phyloP scores from a whole-genome alignment of 768 basidiomycete genomes.

The Saitozyma sp. region DNA sequence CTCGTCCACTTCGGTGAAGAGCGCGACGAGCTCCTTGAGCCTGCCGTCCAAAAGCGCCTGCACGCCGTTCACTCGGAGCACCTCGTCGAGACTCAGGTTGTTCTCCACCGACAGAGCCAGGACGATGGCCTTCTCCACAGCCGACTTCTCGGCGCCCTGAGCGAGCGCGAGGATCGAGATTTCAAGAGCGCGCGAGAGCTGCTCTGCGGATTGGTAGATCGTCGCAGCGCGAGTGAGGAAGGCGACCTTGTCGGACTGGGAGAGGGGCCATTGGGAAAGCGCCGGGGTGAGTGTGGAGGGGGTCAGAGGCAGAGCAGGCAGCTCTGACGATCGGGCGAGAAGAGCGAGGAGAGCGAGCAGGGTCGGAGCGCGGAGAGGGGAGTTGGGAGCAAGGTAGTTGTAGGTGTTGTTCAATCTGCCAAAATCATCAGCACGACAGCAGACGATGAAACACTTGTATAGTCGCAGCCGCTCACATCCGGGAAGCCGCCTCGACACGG shows the following conservation, averaged over 20 bases:
- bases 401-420: slow-evolving; percentile 50
- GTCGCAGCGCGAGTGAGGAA: slow-evolving; percentile 41
- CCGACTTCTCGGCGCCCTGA: slow-evolving; percentile 14
- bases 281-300: slow-evolving; percentile 23
- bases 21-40: slow-evolving; percentile 33
- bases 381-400: slow-evolving; percentile 46
- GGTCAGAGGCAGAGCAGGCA: slow-evolving; percentile 38
- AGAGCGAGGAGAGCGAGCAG: slow-evolving; percentile 44
- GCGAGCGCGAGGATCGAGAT: slow-evolving; percentile 33
- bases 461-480: slow-evolving; percentile 40
- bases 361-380: slow-evolving; percentile 41
- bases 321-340: slow-evolving; percentile 38
- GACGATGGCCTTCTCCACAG: slow-evolving; percentile 38
- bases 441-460: background rate
- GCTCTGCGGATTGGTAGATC: slow-evolving; percentile 33
- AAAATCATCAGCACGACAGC: background rate
- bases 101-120: slow-evolving; percentile 30
- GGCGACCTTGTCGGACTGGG: slow-evolving; percentile 34
- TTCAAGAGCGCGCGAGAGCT: slow-evolving; percentile 34
- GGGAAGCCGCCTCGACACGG: slow-evolving; percentile 39
- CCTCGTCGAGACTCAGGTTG: slow-evolving; percentile 38
- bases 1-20: slow-evolving; percentile 42
- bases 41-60: slow-evolving; percentile 26
- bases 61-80: slow-evolving; percentile 33
- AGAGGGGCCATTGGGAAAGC: slow-evolving; percentile 40